Conservation (phyloP, 768 basidiomycete species). For the Exsudoporus frostii region DNA sequence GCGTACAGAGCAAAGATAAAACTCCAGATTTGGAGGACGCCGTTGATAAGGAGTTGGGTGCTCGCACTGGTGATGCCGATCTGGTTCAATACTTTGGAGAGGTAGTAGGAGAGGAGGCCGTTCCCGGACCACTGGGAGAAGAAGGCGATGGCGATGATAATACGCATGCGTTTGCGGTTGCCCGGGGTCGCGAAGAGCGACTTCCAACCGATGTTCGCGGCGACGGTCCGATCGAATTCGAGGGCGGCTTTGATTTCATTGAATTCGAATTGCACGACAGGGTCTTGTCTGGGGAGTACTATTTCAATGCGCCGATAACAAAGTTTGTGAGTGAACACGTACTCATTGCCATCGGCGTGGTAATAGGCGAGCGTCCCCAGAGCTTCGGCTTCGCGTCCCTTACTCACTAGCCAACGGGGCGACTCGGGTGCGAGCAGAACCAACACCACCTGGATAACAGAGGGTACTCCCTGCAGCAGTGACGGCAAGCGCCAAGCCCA, state of each 20-base stretch:
- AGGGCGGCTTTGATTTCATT: constrained; percentile 82
- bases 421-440: constrained; percentile 76
- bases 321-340: constrained; percentile 9
- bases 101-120: constrained; percentile 71
- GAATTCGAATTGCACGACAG: constrained; percentile 69
- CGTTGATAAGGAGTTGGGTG: constrained; percentile 62
- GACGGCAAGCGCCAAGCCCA: constrained; percentile 87
- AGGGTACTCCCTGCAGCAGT: constrained; percentile 65
- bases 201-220: constrained; percentile 62
- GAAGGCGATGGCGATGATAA: constrained; percentile 63
- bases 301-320: neutral
- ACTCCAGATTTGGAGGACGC: constrained; percentile 50
- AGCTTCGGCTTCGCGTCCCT: constrained; percentile 69
- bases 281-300: constrained; percentile 47
- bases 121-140: constrained; percentile 81
- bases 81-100: constrained; percentile 62
- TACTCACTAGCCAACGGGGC: constrained; percentile 78
- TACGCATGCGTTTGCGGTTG: constrained; percentile 64
- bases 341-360: constrained; percentile 74
- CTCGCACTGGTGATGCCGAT: constrained; percentile 54
- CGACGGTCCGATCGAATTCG: constrained; percentile 59
- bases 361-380: constrained; percentile 71
- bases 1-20: constrained; percentile 15
- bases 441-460: constrained; percentile 61
- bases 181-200: constrained; percentile 63